Evolutionary conservation across 805 yeast species (phyloP).

Genomic region (Monosporozyma aquatica): DNA sequence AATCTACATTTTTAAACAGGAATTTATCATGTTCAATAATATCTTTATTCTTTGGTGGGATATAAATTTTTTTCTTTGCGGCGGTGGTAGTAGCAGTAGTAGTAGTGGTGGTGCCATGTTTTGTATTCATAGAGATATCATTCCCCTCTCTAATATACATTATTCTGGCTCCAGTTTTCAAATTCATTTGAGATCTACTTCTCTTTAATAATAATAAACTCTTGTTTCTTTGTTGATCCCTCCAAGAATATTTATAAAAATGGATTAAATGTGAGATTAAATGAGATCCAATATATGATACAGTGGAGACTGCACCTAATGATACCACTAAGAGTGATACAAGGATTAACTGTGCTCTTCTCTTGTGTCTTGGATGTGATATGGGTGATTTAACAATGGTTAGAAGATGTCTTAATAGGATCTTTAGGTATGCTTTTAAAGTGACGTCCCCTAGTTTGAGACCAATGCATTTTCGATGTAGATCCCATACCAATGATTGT

Average conservation of each 20-base stretch:
- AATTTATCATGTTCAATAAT: conserved; percentile 28
- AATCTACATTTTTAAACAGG: conserved; percentile 24
- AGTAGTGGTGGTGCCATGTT: no score
- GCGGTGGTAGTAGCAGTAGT: no score
- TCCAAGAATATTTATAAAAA: conserved; percentile 10
- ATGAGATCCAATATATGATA: conserved; percentile 11
- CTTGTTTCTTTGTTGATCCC: not conserved
- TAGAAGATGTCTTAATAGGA: conserved; percentile 17
- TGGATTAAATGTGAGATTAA: conserved; percentile 10
- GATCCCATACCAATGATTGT: conserved; percentile 6
- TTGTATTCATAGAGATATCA: not conserved
- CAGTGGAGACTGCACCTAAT: conserved; percentile 14
- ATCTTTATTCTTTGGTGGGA: conserved; percentile 27
- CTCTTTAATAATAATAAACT: conserved; percentile 13
- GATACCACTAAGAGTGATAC: conserved; percentile 16
- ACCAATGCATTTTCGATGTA: conserved; percentile 18
- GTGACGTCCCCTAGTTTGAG: conserved; percentile 14
- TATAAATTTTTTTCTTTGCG: conserved; percentile 24
- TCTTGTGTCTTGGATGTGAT: conserved; percentile 15
- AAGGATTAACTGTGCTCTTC: conserved; percentile 20
- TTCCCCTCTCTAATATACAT: conserved; percentile 25
- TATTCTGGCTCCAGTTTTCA: conserved; percentile 27
- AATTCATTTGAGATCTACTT: conserved; percentile 24
- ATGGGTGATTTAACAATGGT: conserved; percentile 16
- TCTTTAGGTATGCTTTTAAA: conserved; percentile 10